Evolutionary conservation across 2,329 filamentous ascomycete genomes (phyloP).

Genomic region (Xylaria digitata): DNA sequence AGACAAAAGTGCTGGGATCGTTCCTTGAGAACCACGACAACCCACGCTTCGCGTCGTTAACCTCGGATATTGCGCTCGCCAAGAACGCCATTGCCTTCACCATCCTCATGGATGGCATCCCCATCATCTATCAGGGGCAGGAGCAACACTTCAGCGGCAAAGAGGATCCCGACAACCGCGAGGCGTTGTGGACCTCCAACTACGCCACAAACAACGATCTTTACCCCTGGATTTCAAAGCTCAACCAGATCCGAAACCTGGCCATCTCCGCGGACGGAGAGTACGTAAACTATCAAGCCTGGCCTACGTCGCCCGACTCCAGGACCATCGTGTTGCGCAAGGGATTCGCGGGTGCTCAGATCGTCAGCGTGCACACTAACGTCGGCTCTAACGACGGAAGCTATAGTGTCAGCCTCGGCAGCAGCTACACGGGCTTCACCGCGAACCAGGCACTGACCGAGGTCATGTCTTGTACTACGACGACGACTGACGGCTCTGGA

Average conservation of each 20-base stretch:
- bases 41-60: constrained; percentile 58
- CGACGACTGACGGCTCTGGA: constrained; percentile 57
- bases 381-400: constrained; percentile 50
- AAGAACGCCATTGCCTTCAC: constrained; percentile 66
- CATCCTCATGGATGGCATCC: constrained; percentile 66
- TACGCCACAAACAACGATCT: constrained; percentile 55
- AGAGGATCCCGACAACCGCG: constrained; percentile 58
- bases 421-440: constrained; percentile 54
- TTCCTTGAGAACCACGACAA: constrained; percentile 65
- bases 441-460: constrained; percentile 53
- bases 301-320: constrained; percentile 54
- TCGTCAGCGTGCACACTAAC: constrained; percentile 57
- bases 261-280: constrained; percentile 53
- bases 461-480: constrained; percentile 56
- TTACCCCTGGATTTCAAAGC: constrained; percentile 57
- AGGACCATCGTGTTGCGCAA: constrained; percentile 60
- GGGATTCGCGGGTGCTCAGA: constrained; percentile 47
- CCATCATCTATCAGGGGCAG: constrained; percentile 69
- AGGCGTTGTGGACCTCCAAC: constrained; percentile 61
- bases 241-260: constrained; percentile 63
- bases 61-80: constrained; percentile 59
- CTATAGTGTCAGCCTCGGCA: constrained; percentile 51
- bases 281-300: constrained; percentile 56
- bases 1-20: constrained; percentile 52
- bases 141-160: constrained; percentile 64